phyloP scores from a whole-genome alignment of 2,329 filamentous ascomycete genomes.

The Botrytis byssoidea region DNA sequence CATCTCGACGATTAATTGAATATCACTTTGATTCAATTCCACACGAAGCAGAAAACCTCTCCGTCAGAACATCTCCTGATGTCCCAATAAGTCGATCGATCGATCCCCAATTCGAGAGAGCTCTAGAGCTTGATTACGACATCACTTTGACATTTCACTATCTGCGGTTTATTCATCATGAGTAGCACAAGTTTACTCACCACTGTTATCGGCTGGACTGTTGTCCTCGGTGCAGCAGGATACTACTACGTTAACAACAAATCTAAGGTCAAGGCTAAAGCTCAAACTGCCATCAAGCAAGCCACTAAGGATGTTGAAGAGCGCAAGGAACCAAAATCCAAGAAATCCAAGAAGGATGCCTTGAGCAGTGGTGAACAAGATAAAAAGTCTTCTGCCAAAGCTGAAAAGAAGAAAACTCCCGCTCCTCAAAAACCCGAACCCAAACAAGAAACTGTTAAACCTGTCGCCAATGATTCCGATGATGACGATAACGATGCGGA shows the following conservation, averaged over 20 bases:
- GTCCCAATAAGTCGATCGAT: conserved; percentile 17
- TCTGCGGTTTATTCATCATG: conserved; percentile 18
- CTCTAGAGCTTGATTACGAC: conserved; percentile 13
- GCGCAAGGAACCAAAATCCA: conserved; percentile 33
- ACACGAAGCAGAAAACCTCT: neutral
- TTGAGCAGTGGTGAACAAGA: conserved; percentile 31
- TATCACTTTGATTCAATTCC: neutral
- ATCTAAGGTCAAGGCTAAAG: conserved; percentile 27
- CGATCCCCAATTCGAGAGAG: conserved; percentile 11
- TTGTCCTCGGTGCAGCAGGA: conserved; percentile 38
- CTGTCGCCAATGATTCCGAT: conserved; percentile 24
- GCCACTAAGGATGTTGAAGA: conserved; percentile 29
- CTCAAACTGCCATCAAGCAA: conserved; percentile 26
- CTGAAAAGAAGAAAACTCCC: conserved; percentile 31
- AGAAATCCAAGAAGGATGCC: conserved; percentile 33
- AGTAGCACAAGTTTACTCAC: conserved; percentile 30
- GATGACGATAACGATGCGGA: conserved; percentile 51
- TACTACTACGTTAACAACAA: conserved; percentile 34
- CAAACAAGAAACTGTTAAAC: conserved; percentile 5
- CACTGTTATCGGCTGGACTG: conserved; percentile 43
- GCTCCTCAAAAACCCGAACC: conserved; percentile 14
- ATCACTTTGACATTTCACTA: neutral
- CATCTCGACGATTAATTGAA: neutral
- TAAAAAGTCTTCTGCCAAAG: conserved; percentile 26
- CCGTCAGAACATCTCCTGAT: conserved; percentile 1